A percentile compares a stretch with the other conserved stretches of the same genome.
These are phyloP conservation scores for Zymoseptoria pseudotritici DNA, from an alignment of 2,329 filamentous ascomycete species.

Conservation along the genomic window DNA sequence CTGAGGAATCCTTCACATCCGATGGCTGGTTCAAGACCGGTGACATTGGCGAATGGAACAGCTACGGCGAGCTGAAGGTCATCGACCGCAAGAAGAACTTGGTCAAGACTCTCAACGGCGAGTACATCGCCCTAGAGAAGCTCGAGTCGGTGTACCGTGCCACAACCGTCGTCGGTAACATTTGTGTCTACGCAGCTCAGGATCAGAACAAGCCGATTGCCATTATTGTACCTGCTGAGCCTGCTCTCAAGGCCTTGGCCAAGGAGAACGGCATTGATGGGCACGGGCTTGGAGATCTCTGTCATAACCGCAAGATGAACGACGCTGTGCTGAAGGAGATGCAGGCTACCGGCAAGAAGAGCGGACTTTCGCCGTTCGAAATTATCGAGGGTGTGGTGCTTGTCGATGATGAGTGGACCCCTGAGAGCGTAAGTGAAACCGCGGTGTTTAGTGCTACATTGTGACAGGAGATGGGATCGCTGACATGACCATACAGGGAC, in stretches of 20 bases:
- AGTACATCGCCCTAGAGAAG: slow-evolving; percentile 95
- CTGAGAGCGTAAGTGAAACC: slow-evolving; percentile 61
- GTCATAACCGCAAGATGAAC: slow-evolving; percentile 59
- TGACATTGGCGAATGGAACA: slow-evolving; percentile 85
- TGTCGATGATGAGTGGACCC: slow-evolving; percentile 81
- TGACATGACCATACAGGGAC: slow-evolving; percentile 29
- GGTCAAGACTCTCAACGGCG: slow-evolving; percentile 88
- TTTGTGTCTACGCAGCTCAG: slow-evolving; percentile 76
- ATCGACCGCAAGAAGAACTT: slow-evolving; percentile 98
- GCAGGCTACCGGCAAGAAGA: slow-evolving; percentile 55
- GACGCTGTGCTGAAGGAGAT: slow-evolving; percentile 62
- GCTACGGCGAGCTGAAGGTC: slow-evolving; percentile 70
- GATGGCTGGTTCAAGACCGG: slow-evolving; percentile 98
- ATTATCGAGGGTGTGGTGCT: slow-evolving; percentile 69
- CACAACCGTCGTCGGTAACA: slow-evolving; percentile 68
- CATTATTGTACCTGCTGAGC: slow-evolving; percentile 60
- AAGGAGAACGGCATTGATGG: slow-evolving; percentile 55
- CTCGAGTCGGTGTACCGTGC: slow-evolving; percentile 87
- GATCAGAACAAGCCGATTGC: slow-evolving; percentile 73
- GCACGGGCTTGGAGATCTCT: slow-evolving; percentile 56
- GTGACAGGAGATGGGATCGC: slow-evolving; percentile 10
- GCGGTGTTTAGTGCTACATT: background rate
- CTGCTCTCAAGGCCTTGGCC: slow-evolving; percentile 50
- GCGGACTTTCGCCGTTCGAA: slow-evolving; percentile 64
- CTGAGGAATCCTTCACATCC: slow-evolving; percentile 62